These are phyloP conservation scores for Beauveria pseudobassiana DNA, from an alignment of 2,329 filamentous ascomycete genomes.

Conservation along the genomic window DNA sequence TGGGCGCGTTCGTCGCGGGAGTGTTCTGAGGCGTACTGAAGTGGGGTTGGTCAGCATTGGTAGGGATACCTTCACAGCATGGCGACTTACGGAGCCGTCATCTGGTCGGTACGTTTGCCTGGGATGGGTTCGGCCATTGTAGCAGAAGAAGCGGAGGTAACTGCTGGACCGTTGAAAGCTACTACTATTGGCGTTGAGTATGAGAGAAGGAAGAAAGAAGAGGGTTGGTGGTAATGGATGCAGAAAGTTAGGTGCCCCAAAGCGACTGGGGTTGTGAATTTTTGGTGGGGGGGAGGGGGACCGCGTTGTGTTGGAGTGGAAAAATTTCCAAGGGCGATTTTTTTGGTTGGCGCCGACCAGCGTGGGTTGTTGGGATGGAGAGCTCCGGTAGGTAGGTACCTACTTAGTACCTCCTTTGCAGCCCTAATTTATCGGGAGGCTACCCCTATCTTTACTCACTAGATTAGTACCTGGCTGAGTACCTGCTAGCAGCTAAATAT, in stretches of 20 bases:
- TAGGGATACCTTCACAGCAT: slow-evolving; percentile 18
- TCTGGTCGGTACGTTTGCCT: slow-evolving; percentile 52
- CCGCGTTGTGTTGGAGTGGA: slow-evolving; percentile 17
- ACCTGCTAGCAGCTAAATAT: too few relatives aligned
- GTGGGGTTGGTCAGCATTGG: slow-evolving; percentile 34
- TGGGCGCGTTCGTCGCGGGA: slow-evolving; percentile 88
- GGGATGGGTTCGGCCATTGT: slow-evolving; percentile 57
- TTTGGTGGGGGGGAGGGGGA: slow-evolving; percentile 31
- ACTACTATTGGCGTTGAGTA: slow-evolving; percentile 16
- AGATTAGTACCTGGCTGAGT: too few relatives aligned
- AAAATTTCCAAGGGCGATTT: slow-evolving; percentile 27
- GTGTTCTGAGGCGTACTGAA: slow-evolving; percentile 96
- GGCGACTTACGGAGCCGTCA: slow-evolving; percentile 50
- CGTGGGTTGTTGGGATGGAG: slow-evolving; percentile 8
- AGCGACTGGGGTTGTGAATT: slow-evolving; percentile 27
- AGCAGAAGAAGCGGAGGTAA: slow-evolving; percentile 22
- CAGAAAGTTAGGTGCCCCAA: slow-evolving; percentile 25
- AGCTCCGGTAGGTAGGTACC: neutral
- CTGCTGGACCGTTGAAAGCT: slow-evolving; percentile 4
- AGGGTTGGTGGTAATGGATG: slow-evolving; percentile 21
- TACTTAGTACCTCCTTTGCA: neutral
- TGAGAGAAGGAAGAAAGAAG: slow-evolving; percentile 16
- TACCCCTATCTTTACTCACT: neutral
- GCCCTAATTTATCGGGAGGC: neutral
- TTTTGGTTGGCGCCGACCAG: slow-evolving; percentile 5